A percentile compares a stretch with the other conserved stretches of the same genome.
phyloP scores from a whole-genome alignment of 345 rosid genomes.

The Euphorbia tirucalli region DNA sequence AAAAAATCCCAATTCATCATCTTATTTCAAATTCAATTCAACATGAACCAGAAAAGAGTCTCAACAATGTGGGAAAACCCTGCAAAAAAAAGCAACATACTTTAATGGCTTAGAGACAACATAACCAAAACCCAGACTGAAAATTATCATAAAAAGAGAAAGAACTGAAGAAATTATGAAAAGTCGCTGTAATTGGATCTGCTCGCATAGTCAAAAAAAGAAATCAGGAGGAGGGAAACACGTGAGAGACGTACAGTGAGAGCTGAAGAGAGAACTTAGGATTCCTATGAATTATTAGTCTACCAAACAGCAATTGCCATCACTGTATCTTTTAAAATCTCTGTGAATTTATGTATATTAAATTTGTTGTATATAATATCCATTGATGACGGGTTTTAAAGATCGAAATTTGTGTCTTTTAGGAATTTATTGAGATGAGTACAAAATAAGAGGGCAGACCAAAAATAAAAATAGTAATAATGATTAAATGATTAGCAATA shows the following conservation, averaged over 20 bases:
- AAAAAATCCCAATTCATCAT: no score
- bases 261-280: background rate
- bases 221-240: background rate
- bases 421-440: no score
- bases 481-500: no score
- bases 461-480: no score
- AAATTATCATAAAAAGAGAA: background rate
- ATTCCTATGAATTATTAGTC: background rate
- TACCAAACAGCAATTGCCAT: background rate
- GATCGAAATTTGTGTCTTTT: no score
- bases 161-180: background rate
- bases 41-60: background rate
- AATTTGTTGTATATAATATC: no score
- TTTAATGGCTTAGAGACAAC: no score
- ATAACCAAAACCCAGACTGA: constrained; percentile 14
- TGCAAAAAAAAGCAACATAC: constrained; percentile 1
- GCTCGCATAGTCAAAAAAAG: background rate
- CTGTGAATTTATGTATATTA: background rate
- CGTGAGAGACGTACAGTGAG: background rate
- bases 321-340: background rate
- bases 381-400: no score
- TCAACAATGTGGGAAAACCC: constrained; percentile 14
- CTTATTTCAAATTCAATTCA: background rate
- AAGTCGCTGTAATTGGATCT: background rate
- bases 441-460: no score